Evolutionary conservation across 2,329 filamentous ascomycete genomes (phyloP).

Genomic region (Pseudogymnoascus pannorum): DNA sequence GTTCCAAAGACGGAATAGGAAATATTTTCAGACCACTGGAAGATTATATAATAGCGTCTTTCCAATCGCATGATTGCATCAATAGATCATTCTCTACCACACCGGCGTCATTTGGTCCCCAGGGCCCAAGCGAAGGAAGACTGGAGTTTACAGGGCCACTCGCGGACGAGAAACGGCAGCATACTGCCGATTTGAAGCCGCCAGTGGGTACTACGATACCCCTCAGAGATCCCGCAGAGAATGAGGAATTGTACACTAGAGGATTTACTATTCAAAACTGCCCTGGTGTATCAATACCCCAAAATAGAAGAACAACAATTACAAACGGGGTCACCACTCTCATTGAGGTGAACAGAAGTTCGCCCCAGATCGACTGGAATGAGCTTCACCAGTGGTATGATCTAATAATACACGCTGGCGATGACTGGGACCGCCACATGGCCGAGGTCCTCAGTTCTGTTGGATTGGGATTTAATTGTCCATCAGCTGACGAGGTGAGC

Average conservation of each 20-base stretch:
- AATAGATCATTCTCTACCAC: slow-evolving; percentile 65
- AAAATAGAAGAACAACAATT: slow-evolving; percentile 23
- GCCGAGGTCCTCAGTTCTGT: slow-evolving; percentile 40
- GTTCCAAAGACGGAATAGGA: slow-evolving; percentile 35
- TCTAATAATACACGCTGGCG: slow-evolving; percentile 59
- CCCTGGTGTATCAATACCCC: slow-evolving; percentile 28
- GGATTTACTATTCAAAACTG: slow-evolving; percentile 37
- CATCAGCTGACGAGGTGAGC: slow-evolving; percentile 24
- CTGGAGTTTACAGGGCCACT: slow-evolving; percentile 20
- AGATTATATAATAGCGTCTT: slow-evolving; percentile 64
- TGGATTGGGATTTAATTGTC: slow-evolving; percentile 13
- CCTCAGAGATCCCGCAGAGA: slow-evolving; percentile 70
- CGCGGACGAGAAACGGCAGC: slow-evolving; percentile 30
- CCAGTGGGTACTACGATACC: slow-evolving; percentile 70
- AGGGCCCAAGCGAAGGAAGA: slow-evolving; percentile 24
- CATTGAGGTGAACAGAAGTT: slow-evolving; percentile 47
- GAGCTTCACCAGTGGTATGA: slow-evolving; percentile 68
- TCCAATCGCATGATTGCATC: slow-evolving; percentile 63
- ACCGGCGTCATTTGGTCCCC: slow-evolving; percentile 32
- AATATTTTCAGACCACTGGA: slow-evolving; percentile 69
- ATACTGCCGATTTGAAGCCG: slow-evolving; percentile 33
- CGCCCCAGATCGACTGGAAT: slow-evolving; percentile 68
- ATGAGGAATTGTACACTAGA: slow-evolving; percentile 76
- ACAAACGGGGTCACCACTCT: neutral
- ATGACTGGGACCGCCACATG: slow-evolving; percentile 56